A percentile compares a stretch with the other conserved stretches of the same genome.
These are phyloP conservation scores for Neofusicoccum laricinum DNA, from an alignment of 2,329 filamentous ascomycete species.

Conservation along the genomic window DNA sequence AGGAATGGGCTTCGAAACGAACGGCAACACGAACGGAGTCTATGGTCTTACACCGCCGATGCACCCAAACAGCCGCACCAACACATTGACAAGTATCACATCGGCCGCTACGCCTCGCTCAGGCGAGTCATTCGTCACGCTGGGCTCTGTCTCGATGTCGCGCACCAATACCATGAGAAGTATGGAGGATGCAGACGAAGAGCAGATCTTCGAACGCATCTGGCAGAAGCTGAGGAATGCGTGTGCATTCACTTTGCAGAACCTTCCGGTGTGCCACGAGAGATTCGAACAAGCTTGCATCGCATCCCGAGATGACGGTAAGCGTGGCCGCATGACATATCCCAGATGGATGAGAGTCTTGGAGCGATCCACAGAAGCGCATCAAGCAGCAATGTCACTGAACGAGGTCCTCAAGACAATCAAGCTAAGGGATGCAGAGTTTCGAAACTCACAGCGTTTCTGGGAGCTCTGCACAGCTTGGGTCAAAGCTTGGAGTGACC, in stretches of 20 bases:
- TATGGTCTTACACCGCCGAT: slow-evolving; percentile 14
- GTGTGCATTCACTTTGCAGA: slow-evolving; percentile 69
- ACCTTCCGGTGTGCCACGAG: slow-evolving; percentile 65
- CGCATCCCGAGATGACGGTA: slow-evolving; percentile 28
- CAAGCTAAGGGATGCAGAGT: slow-evolving; percentile 79
- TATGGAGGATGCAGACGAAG: slow-evolving; percentile 66
- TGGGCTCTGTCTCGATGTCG: slow-evolving; percentile 42
- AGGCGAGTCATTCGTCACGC: slow-evolving; percentile 72
- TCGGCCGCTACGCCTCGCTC: slow-evolving; percentile 67
- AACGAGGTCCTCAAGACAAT: slow-evolving; percentile 72
- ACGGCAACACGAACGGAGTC: slow-evolving; percentile 38
- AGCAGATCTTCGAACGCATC: slow-evolving; percentile 77
- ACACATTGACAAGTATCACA: slow-evolving; percentile 49
- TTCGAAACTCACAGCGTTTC: slow-evolving; percentile 63
- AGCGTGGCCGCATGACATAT: slow-evolving; percentile 32
- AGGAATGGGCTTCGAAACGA: slow-evolving; percentile 18
- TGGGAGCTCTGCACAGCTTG: slow-evolving; percentile 73
- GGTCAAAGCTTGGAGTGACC: slow-evolving; percentile 65
- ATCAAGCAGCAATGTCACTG: slow-evolving; percentile 71
- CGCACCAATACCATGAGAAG: slow-evolving; percentile 55
- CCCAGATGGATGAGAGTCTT: slow-evolving; percentile 58
- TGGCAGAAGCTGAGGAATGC: slow-evolving; percentile 73
- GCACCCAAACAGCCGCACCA: slow-evolving; percentile 50
- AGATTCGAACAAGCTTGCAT: slow-evolving; percentile 50
- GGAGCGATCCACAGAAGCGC: slow-evolving; percentile 65